Conservation (phyloP, 805 yeast species). For the Metschnikowia reukaufii region DNA sequence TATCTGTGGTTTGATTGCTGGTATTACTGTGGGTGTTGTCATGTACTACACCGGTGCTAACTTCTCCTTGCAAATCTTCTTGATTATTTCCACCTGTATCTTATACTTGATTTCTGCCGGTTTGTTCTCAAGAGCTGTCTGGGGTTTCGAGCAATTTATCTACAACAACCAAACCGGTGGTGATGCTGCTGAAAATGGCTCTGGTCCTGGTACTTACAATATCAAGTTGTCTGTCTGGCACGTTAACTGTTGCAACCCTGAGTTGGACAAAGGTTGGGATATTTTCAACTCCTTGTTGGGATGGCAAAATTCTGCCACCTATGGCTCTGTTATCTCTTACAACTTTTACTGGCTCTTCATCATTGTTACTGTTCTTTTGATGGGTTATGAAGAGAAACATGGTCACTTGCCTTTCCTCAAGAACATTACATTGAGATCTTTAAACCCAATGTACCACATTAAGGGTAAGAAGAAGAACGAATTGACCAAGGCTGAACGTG, state of each 20-base stretch:
- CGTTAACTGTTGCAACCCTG: constrained; percentile 96
- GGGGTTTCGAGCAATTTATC: constrained; percentile 76
- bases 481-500: constrained; percentile 51
- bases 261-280: constrained; percentile 93
- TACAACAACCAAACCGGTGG: constrained; percentile 78
- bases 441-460: constrained; percentile 74
- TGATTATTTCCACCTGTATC: constrained; percentile 84
- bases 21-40: constrained; percentile 64
- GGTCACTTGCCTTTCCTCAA: constrained; percentile 74
- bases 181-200: constrained; percentile 90
- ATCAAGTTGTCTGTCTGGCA: constrained; percentile 84
- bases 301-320: constrained; percentile 96
- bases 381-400: constrained; percentile 79
- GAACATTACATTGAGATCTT: constrained; percentile 40
- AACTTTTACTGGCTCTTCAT: constrained; percentile 83
- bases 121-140: constrained; percentile 87
- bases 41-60: constrained; percentile 82
- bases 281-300: constrained; percentile 91
- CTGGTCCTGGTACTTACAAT: constrained; percentile 94
- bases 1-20: constrained; percentile 79
- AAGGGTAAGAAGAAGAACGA: constrained; percentile 66
- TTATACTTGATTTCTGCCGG: constrained; percentile 90
- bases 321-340: constrained; percentile 87
- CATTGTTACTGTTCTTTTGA: constrained; percentile 52
- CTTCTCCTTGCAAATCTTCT: constrained; percentile 81